Evolutionary conservation across 1,284 basidiomycete genomes (phyloP), one percentile per base, ranked within the genome.

Genomic region (Polyporus tsugae): DNA sequence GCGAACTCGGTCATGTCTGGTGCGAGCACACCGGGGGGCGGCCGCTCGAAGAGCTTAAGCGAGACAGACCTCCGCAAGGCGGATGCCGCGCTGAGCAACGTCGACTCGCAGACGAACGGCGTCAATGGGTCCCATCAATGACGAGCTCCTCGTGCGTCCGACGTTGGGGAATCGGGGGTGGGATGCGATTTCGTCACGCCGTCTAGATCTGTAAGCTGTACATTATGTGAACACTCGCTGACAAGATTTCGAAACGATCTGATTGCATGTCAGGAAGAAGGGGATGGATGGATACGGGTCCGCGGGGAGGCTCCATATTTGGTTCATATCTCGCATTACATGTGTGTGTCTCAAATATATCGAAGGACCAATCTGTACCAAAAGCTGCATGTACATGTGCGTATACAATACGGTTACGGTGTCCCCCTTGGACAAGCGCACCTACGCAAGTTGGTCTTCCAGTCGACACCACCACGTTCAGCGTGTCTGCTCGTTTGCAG

Each of bases 1-100:
- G 88, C 92, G n/a, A 91, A 92, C 72, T 95, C 93, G 11, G 89
- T 95, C 39, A 89, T 92, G 76, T 95, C 94, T 58, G 96, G 96
- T 41, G 90, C 93, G 5, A 95, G 92, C 77, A 98, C 96, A 0
- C 96, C 96, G 0, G 94, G 93, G 2, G 93, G 93, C 39, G 92
- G 91, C 4, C 84, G 86, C 42, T 91, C 89, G 76, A 89, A 86
- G 75, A 94, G 90, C 73, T 80, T 97, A 69, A 95, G 91, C 77
- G 96, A 97, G 80, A 85, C 88, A 60, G 96, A 97, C 79, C 81
- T 98, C 72, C 86, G 86, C 75, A 87, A 88, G 79, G 95, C 95
- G 7, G 95, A 97, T 75, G 93, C 90, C 25, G 95, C 93, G 6
- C 86, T 98, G 70, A 92, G 87, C 75, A 86, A 89, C 74, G 89